A percentile compares a stretch with the other conserved stretches of the same genome.
Evolutionary conservation across 2,329 filamentous ascomycete genomes (phyloP).

Genomic region (Diplodia corticola): DNA sequence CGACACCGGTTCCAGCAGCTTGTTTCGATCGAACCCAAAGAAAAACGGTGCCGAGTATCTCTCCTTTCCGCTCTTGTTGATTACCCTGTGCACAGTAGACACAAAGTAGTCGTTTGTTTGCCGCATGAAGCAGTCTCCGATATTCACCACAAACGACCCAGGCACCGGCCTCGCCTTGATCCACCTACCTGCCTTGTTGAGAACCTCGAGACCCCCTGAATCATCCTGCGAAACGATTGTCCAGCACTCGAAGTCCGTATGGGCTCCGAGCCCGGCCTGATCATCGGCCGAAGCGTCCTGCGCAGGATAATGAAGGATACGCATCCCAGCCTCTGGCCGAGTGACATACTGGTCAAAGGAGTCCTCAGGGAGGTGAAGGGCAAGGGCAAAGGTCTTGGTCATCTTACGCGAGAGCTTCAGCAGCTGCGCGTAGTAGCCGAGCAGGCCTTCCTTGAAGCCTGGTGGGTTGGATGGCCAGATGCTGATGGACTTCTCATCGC

Average conservation of each 20-base stretch:
- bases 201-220: constrained; percentile 38
- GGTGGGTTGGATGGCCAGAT: constrained; percentile 38
- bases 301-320: constrained; percentile 45
- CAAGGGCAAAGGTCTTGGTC: constrained; percentile 41
- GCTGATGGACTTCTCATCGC: constrained; percentile 26
- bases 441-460: constrained; percentile 41
- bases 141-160: constrained; percentile 44
- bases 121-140: constrained; percentile 45
- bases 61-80: constrained; percentile 38
- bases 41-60: constrained; percentile 47
- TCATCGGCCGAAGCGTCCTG: constrained; percentile 33
- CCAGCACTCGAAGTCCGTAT: constrained; percentile 47
- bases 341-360: constrained; percentile 42
- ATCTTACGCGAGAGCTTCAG: constrained; percentile 42
- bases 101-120: constrained; percentile 44
- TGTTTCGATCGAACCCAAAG: constrained; percentile 35
- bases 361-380: constrained; percentile 43
- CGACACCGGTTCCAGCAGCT: constrained; percentile 34
- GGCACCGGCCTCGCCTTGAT: constrained; percentile 40
- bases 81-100: constrained; percentile 47
- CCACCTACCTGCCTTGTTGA: constrained; percentile 46
- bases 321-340: constrained; percentile 46
- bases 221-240: constrained; percentile 40
- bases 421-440: constrained; percentile 39
- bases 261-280: constrained; percentile 43